Evolutionary conservation across 2,329 filamentous ascomycete species (phyloP), one percentile per base, ranked within the genome.

Genomic region (Metarhizium humberi): DNA sequence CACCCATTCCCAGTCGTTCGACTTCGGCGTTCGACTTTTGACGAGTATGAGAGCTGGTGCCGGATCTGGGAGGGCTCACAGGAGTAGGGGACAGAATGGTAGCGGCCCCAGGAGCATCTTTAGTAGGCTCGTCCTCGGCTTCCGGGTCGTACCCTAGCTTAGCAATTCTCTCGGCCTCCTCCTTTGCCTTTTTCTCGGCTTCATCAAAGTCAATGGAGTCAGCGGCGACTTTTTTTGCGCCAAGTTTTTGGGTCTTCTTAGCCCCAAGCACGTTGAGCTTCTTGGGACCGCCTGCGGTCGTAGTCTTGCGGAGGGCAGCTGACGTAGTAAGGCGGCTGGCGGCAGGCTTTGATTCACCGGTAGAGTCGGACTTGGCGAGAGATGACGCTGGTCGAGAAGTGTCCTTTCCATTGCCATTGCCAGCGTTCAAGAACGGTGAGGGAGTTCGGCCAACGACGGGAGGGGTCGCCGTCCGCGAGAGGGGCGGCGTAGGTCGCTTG

Each of bases 61-160:
- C 80, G 49, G 78, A 75, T 56, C 78, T 75, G 11, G 75, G 70
- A 6, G 90, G 86, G 65, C 81, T 92, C 51, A 90, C 77, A 0
- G 92, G 89, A 1, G 88, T 88, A 1, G 92, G 88, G 25, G 87
- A 75, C 54, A 84, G 77, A 60, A 95, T 85, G 53, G 80, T 80
- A 16, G 81, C 78, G 56, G 81, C 78, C 55, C 81, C 76, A 13
- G 76, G 61, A 58, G 82, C 77, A 42, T 74, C 63, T 38, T 70
- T 70, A 58, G 73, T 71, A 60, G 69, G 78, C 50, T 70, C 80
- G 62, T 81, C 81, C 71, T 95, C 92, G 20, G 90, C 92, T 60
- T 96, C 88, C 1, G 92, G 90, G 64, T 99, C 91, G 66, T 99
- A 99, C 43, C 94, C 94, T 25, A 99, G 78, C 74, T 95, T 96